A percentile compares a stretch with the other conserved stretches of the same genome.
Evolutionary conservation across 352 stramenopile genomes (phyloP).

Genomic region (Blastocystis sp.): DNA sequence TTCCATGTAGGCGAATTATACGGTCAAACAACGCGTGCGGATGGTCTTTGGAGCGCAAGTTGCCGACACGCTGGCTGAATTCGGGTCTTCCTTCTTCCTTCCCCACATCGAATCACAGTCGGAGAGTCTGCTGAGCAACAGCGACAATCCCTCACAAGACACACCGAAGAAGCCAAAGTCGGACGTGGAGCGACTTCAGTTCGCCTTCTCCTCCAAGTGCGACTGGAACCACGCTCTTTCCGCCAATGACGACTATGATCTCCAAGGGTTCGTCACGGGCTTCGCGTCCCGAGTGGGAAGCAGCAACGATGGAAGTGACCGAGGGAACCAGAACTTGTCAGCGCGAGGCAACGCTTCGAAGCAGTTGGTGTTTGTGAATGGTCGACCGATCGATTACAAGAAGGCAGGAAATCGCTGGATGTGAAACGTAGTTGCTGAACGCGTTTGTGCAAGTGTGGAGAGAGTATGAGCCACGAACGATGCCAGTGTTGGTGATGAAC

Average conservation of each 20-base stretch:
- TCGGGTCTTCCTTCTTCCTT: constrained; percentile 31
- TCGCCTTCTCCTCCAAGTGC: background rate
- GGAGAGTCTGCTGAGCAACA: background rate
- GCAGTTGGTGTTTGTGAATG: constrained; percentile 91
- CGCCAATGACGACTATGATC: background rate
- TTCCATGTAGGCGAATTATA: constrained; percentile 32
- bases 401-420: background rate
- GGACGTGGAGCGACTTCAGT: background rate
- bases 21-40: constrained; percentile 5
- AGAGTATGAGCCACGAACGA: constrained; percentile 77
- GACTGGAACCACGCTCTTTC: background rate
- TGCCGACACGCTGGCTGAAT: background rate
- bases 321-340: constrained; percentile 54
- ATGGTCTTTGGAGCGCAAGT: background rate
- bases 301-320: constrained; percentile 1
- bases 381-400: constrained; percentile 65
- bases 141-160: background rate
- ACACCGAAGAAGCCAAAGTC: background rate
- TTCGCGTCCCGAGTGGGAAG: constrained; percentile 16
- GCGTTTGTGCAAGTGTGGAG: constrained; percentile 72
- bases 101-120: background rate
- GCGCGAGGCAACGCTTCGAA: constrained; percentile 69
- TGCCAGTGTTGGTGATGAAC: constrained; percentile 81
- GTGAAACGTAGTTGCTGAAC: constrained; percentile 4
- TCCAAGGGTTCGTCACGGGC: constrained; percentile 18